Conservation (phyloP, 768 basidiomycete genomes). For the Myochromella boudieri region DNA sequence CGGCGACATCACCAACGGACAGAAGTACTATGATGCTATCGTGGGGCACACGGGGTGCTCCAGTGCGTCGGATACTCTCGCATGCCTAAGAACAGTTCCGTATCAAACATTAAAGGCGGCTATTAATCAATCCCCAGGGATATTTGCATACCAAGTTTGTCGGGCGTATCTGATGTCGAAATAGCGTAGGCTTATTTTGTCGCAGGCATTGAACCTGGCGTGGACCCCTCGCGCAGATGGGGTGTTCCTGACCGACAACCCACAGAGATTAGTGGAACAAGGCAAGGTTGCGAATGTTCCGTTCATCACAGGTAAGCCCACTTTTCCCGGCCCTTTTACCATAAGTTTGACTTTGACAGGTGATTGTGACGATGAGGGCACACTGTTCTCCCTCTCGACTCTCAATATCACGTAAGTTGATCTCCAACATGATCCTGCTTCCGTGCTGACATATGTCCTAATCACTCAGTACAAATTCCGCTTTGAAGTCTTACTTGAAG, state of each 20-base stretch:
- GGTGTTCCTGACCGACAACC: slow-evolving; percentile 43
- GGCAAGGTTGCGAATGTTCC: slow-evolving; percentile 49
- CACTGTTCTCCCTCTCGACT: slow-evolving; percentile 44
- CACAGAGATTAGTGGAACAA: slow-evolving; percentile 39
- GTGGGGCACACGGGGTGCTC: slow-evolving; percentile 41
- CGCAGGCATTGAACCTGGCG: slow-evolving; percentile 41
- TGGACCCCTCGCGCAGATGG: slow-evolving; percentile 55
- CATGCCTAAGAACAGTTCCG: slow-evolving; percentile 40
- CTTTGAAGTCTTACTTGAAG: slow-evolving; percentile 27
- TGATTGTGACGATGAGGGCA: slow-evolving; percentile 60
- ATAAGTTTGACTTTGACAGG: slow-evolving; percentile 25
- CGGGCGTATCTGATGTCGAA: background rate
- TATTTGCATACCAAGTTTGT: slow-evolving; percentile 28
- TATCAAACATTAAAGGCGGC: slow-evolving; percentile 40
- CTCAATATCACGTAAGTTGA: slow-evolving; percentile 45
- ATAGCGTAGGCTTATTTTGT: slow-evolving; percentile 23
- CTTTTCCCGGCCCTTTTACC: slow-evolving; percentile 4
- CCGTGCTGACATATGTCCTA: background rate
- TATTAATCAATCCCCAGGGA: slow-evolving; percentile 39
- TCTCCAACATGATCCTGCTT: background rate
- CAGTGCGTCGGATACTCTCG: slow-evolving; percentile 36
- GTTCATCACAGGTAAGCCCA: slow-evolving; percentile 47
- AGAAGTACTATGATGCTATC: slow-evolving; percentile 44
- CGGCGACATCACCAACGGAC: slow-evolving; percentile 43
- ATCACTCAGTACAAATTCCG: slow-evolving; percentile 18